Percentiles rank a stretch among this genome's conserved stretches.
Conservation (phyloP, 176 grass and related monocot species). For the Dactylis glomerata region DNA sequence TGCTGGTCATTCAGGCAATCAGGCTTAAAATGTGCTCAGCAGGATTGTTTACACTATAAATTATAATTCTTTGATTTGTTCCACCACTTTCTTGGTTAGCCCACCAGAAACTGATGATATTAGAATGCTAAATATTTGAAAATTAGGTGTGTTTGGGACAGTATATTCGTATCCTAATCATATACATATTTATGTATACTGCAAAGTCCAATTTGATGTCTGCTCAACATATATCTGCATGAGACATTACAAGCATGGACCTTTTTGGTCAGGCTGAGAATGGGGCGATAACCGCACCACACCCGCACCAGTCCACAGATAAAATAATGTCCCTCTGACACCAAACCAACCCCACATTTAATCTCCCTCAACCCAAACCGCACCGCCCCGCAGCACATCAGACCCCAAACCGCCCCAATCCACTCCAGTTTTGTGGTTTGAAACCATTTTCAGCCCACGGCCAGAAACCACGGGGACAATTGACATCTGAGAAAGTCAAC, state of each 20-base stretch:
- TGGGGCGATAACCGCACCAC: too few species aligned
- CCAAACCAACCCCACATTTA: too few species aligned
- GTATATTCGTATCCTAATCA: neutral
- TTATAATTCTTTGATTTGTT: neutral
- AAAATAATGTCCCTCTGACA: too few species aligned
- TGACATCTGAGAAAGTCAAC: too few species aligned
- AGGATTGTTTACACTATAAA: neutral
- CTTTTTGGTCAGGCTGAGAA: neutral
- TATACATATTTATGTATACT: neutral
- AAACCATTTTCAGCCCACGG: too few species aligned
- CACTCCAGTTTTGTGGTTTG: too few species aligned
- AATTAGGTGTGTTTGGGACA: neutral
- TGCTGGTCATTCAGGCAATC: neutral
- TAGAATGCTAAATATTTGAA: neutral
- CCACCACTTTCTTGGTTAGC: neutral
- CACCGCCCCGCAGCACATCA: too few species aligned
- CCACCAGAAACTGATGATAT: neutral
- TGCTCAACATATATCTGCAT: neutral
- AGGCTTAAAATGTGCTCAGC: neutral
- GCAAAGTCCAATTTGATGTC: conserved; percentile 7
- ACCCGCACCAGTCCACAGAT: too few species aligned
- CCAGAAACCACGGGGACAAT: too few species aligned
- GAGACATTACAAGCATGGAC: neutral
- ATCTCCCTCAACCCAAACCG: too few species aligned
- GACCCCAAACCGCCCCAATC: too few species aligned